phyloP scores from a whole-genome alignment of 352 stramenopile genomes.

The Pseudoperonospora humuli region DNA sequence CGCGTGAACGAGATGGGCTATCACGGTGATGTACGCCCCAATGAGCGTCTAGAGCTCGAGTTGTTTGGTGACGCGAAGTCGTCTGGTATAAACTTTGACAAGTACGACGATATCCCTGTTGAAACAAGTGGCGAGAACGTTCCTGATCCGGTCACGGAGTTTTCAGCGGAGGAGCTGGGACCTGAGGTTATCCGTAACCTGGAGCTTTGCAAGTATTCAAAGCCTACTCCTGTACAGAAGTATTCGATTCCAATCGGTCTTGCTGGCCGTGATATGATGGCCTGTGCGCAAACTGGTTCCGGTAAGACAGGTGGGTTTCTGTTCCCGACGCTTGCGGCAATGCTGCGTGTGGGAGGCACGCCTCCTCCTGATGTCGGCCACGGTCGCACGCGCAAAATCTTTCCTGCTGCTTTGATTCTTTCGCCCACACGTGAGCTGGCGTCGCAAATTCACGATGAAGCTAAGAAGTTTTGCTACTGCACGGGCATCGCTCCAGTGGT shows the following conservation, averaged over 20 bases:
- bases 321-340: conserved; percentile 95
- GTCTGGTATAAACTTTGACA: conserved; percentile 98
- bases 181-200: conserved; percentile 90
- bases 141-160: conserved; percentile 88
- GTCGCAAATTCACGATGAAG: conserved; percentile 94
- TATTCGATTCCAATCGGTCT: conserved; percentile 97
- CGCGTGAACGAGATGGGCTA: conserved; percentile 94
- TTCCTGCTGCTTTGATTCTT: conserved; percentile 88
- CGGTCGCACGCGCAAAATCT: conserved; percentile 79
- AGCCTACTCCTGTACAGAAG: conserved; percentile 98
- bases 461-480: conserved; percentile 94
- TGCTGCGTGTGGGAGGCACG: conserved; percentile 84
- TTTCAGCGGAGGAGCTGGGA: conserved; percentile 84
- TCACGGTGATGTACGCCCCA: conserved; percentile 90
- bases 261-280: conserved; percentile 96
- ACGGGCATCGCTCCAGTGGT: conserved; percentile 92
- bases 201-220: conserved; percentile 91
- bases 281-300: conserved; percentile 97
- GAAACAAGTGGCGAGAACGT: conserved; percentile 92
- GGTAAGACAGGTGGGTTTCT: conserved; percentile 96
- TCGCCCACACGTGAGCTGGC: conserved; percentile 93
- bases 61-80: conserved; percentile 90
- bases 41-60: conserved; percentile 89
- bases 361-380: conserved; percentile 36
- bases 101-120: conserved; percentile 98